Evolutionary conservation across 2,329 filamentous ascomycete genomes (phyloP), one percentile per base, ranked within the genome.

Genomic region (Ophiognomonia clavigignenti-juglandacearum): DNA sequence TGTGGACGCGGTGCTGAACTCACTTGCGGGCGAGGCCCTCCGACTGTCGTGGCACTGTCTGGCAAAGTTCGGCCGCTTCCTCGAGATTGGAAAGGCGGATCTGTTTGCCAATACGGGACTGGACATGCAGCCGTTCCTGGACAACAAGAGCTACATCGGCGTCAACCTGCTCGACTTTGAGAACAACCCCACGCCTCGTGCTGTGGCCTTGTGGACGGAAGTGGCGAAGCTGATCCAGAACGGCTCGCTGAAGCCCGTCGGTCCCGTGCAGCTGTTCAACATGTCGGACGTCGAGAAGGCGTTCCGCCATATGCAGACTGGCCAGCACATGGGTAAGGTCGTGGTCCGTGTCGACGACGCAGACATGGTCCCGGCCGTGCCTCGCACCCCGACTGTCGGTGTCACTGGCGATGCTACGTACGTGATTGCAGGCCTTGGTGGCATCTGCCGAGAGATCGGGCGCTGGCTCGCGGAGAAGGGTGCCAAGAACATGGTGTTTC

Each of bases 361-460:
- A 9, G 45, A 47, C 13, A 7, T 35, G 19, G 32, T 47, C 5
- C 31, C 47, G 7, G 42, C 47, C 4, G 42, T 49, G 5, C 38
- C 45, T 4, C 42, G 36, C 37, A 41, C 20, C 20, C 23, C 27
- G 6, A 34, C 39, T 48, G 19, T 31, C 31, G 4, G 29, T 41
- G 22, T 32, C 20, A 31, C 32, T 44, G 20, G 40, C 4, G 53
- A 60, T 24, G 58, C 59, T 6, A 59, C 56, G 1, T 67, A 66
- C 38, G 51, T 67, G 9, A 55, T 63, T 10, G 64, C 64, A 5
- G 61, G 65, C 2, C 53, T 66, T n/a, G 62, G 64, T 10, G 64
- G 64, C 10, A 52, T 24, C 36, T 6, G 39, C 39, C 2, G 45
- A 36, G 7, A 39, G 27, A 7, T 67, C 5, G 63, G 64, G 1